phyloP scores from a whole-genome alignment of 257 asterid genomes.

The Solanum megistacrolobum region DNA sequence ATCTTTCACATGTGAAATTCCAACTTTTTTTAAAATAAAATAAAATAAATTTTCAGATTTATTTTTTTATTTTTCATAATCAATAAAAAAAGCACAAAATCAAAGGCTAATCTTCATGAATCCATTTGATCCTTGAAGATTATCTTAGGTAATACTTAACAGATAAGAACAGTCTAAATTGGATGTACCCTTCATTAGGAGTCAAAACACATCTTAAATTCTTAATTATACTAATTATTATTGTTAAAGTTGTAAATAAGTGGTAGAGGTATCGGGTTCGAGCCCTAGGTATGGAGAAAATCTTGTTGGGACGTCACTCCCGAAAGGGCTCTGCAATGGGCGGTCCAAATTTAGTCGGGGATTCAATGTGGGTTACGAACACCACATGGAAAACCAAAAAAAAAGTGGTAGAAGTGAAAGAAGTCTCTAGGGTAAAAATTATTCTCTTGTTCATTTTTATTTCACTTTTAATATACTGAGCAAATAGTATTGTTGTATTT shows the following conservation, averaged over 20 bases:
- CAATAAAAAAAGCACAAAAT: not conserved
- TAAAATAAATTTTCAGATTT: not conserved
- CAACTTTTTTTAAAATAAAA: not conserved
- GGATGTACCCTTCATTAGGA: not conserved
- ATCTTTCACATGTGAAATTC: not conserved
- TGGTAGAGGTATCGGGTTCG: not conserved
- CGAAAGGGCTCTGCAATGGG: no score
- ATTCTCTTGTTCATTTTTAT: not conserved
- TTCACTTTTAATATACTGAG: not conserved
- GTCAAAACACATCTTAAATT: not conserved
- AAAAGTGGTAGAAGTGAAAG: not conserved
- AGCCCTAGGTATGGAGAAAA: no score
- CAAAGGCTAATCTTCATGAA: not conserved
- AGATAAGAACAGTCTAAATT: not conserved
- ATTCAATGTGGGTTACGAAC: no score
- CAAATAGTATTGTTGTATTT: no score
- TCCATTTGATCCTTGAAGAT: not conserved
- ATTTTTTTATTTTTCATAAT: not conserved
- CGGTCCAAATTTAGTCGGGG: no score
- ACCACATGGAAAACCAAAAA: no score
- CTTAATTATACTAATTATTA: not conserved
- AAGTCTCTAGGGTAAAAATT: not conserved
- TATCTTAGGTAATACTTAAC: not conserved
- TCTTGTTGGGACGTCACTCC: accelerated
- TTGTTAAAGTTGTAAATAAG: not conserved